phyloP scores from a whole-genome alignment of 148 eudicot species.

The Silene conica region DNA sequence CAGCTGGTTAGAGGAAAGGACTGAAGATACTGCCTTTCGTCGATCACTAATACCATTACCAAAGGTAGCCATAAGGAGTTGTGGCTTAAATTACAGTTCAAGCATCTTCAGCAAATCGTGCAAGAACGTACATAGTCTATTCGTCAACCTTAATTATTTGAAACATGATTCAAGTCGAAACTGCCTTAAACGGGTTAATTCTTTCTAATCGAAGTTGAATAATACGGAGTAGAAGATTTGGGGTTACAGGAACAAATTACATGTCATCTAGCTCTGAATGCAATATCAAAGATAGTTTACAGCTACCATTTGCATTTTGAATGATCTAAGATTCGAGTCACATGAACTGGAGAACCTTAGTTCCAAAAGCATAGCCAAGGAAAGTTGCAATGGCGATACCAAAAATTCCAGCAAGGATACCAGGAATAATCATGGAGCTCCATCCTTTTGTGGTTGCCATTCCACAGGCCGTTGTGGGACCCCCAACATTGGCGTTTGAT shows the following conservation, averaged over 20 bases:
- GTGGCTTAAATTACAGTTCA: too few relatives aligned
- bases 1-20: too few relatives aligned
- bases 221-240: background rate
- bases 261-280: background rate
- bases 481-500: constrained; percentile 90
- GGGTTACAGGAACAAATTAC: background rate
- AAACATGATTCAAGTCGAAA: background rate
- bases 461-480: constrained; percentile 97
- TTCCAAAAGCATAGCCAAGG: constrained; percentile 71
- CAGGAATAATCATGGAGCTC: constrained; percentile 78
- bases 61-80: too few relatives aligned
- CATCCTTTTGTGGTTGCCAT: constrained; percentile 98
- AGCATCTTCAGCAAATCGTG: too few relatives aligned
- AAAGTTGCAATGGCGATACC: constrained; percentile 91
- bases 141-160: background rate
- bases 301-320: background rate
- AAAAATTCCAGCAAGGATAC: constrained; percentile 87
- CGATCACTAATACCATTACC: too few relatives aligned
- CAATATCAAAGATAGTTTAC: background rate
- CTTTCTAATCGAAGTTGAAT: background rate
- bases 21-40: too few relatives aligned
- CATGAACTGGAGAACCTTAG: constrained; percentile 56
- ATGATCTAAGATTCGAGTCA: constrained; percentile 12
- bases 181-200: background rate
- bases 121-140: too few relatives aligned